Percentiles rank a stretch among this genome's conserved stretches.
Evolutionary conservation across 371 early-diverging fungal species (phyloP).

Genomic region (Rhizopus delemar): DNA sequence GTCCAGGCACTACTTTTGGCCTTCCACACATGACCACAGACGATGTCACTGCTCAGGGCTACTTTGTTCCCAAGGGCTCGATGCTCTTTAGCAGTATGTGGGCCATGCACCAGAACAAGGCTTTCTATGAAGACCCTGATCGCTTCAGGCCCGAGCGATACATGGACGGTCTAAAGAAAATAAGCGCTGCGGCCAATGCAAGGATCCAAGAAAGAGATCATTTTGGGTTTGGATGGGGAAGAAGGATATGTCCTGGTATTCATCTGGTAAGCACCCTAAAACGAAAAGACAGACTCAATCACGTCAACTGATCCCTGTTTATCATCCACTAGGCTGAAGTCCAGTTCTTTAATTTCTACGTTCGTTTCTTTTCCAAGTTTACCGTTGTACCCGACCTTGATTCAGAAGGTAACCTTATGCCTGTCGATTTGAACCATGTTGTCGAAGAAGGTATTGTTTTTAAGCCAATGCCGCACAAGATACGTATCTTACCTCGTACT

Average conservation of each 20-base stretch:
- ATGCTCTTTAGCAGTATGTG: constrained; percentile 15
- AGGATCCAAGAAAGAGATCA: constrained; percentile 15
- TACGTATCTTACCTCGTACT: no score
- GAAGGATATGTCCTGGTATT: constrained; percentile 23
- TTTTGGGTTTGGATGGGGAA: constrained; percentile 29
- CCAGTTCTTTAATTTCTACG: constrained; percentile 13
- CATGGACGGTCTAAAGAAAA: constrained; percentile 10
- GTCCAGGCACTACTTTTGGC: constrained; percentile 13
- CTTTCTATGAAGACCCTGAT: constrained; percentile 8
- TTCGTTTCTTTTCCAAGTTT: constrained; percentile 9
- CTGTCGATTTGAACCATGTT: no score
- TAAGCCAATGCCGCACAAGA: no score
- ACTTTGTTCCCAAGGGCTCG: constrained; percentile 16
- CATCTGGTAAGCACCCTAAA: constrained; percentile 5
- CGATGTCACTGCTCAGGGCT: constrained; percentile 16
- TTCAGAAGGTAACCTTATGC: background rate
- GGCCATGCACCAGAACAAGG: constrained; percentile 14
- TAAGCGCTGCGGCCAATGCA: constrained; percentile 20
- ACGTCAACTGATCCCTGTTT: background rate
- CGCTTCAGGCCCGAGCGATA: constrained; percentile 22
- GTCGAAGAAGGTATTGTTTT: no score
- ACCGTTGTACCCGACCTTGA: constrained; percentile 6
- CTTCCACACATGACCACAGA: constrained; percentile 9
- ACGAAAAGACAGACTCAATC: background rate
- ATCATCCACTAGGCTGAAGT: constrained; percentile 11